Percentiles rank a stretch among this genome's conserved stretches.
Conservation (phyloP, 768 basidiomycete genomes). For the Cystoderma amianthinum region DNA sequence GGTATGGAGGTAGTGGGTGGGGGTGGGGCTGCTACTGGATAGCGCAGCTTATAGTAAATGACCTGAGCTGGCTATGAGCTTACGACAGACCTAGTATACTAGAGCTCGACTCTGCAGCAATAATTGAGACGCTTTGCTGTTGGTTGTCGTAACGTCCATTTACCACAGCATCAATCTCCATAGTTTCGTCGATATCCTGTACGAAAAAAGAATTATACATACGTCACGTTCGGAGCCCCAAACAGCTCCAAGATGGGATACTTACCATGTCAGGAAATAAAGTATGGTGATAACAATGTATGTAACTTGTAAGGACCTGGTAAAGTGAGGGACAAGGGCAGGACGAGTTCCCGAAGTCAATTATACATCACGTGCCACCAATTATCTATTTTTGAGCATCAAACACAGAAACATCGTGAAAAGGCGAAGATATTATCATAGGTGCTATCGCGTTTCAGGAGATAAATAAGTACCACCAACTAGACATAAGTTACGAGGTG, state of each 20-base stretch:
- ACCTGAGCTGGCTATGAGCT: too few species aligned
- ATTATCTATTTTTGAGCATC: slow-evolving; percentile 4
- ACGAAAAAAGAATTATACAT: too few species aligned
- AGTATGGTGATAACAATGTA: too few species aligned
- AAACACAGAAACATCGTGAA: background rate
- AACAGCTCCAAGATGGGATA: too few species aligned
- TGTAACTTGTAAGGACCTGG: too few species aligned
- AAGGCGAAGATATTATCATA: background rate
- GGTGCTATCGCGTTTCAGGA: slow-evolving; percentile 42
- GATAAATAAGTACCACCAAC: slow-evolving; percentile 73
- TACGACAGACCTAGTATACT: too few species aligned
- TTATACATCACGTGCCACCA: slow-evolving; percentile 20
- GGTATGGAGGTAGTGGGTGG: too few species aligned
- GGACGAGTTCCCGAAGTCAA: slow-evolving; percentile 17
- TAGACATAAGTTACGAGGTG: slow-evolving; percentile 88
- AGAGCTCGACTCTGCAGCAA: background rate
- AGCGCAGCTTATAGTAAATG: too few species aligned
- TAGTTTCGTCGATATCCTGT: slow-evolving; percentile 29
- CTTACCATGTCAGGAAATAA: too few species aligned
- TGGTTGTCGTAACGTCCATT: slow-evolving; percentile 11
- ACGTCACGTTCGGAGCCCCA: too few species aligned
- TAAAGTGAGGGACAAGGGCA: too few species aligned
- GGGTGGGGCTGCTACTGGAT: slow-evolving; percentile 12
- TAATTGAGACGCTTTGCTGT: slow-evolving; percentile 8
- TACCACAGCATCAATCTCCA: slow-evolving; percentile 36